phyloP scores from a whole-genome alignment of 2,329 filamentous ascomycete genomes.

The Trichophyton schoenleinii region DNA sequence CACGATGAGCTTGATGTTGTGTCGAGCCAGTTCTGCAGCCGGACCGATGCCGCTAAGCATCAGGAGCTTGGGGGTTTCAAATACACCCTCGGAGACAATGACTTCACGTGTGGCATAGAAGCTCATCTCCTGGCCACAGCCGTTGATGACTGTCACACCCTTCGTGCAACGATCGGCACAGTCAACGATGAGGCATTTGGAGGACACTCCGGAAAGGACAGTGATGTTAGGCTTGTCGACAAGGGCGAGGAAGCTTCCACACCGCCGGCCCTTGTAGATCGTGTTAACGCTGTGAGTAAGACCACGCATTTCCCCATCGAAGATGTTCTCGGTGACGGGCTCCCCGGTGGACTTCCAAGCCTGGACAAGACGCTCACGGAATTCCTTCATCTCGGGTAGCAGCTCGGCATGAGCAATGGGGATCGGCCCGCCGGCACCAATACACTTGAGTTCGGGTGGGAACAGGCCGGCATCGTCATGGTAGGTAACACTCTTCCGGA shows the following conservation, averaged over 20 bases:
- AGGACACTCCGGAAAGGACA: slow-evolving; percentile 37
- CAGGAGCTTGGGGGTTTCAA: slow-evolving; percentile 41
- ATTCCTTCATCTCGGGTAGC: slow-evolving; percentile 38
- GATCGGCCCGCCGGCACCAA: slow-evolving; percentile 42
- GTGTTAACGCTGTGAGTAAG: slow-evolving; percentile 43
- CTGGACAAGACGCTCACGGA: slow-evolving; percentile 29
- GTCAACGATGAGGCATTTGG: slow-evolving; percentile 45
- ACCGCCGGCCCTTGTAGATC: slow-evolving; percentile 45
- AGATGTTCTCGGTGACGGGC: slow-evolving; percentile 24
- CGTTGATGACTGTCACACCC: slow-evolving; percentile 37
- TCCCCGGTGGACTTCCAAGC: slow-evolving; percentile 43
- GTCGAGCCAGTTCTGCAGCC: slow-evolving; percentile 26
- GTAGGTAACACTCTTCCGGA: slow-evolving; percentile 46
- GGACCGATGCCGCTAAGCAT: slow-evolving; percentile 37
- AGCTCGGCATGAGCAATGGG: slow-evolving; percentile 44
- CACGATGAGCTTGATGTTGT: slow-evolving; percentile 23
- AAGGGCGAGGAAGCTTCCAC: slow-evolving; percentile 40
- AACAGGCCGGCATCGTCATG: slow-evolving; percentile 43
- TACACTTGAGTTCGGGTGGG: slow-evolving; percentile 35
- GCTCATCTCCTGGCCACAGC: slow-evolving; percentile 11
- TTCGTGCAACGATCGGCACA: slow-evolving; percentile 28
- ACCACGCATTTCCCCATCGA: slow-evolving; percentile 42
- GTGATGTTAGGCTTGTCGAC: slow-evolving; percentile 44
- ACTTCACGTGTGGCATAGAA: slow-evolving; percentile 38
- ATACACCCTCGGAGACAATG: slow-evolving; percentile 38